phyloP scores from a whole-genome alignment of 208 protist species.

The Wallacemonas collosoma region DNA sequence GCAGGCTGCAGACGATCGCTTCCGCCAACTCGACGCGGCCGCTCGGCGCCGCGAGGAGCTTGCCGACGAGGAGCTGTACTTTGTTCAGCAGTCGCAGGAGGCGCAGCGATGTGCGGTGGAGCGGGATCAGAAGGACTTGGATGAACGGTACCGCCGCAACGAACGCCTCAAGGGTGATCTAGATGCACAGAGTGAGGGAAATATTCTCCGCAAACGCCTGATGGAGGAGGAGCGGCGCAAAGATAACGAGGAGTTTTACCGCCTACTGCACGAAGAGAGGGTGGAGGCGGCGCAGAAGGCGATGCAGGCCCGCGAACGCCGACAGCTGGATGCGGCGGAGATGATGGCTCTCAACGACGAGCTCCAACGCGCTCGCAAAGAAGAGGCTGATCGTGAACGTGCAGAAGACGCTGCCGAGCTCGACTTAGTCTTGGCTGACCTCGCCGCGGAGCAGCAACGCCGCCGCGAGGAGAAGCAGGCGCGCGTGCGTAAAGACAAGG shows the following conservation, averaged over 20 bases:
- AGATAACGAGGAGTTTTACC: slow-evolving; percentile 70
- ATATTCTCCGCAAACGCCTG: slow-evolving; percentile 44
- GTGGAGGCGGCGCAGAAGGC: slow-evolving; percentile 47
- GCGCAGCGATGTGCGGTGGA: slow-evolving; percentile 61
- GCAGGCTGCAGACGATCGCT: slow-evolving; percentile 79
- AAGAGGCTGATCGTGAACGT: slow-evolving; percentile 74
- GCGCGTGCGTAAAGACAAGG: slow-evolving; percentile 28
- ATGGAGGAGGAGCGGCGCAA: slow-evolving; percentile 35
- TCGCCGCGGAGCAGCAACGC: slow-evolving; percentile 54
- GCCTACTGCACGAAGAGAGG: slow-evolving; percentile 72
- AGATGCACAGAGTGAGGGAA: slow-evolving; percentile 74
- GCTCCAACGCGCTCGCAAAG: slow-evolving; percentile 59
- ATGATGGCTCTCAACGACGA: slow-evolving; percentile 76
- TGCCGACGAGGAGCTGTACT: slow-evolving; percentile 60
- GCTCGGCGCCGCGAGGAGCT: slow-evolving; percentile 45
- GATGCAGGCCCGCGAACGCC: slow-evolving; percentile 31
- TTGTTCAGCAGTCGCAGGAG: slow-evolving; percentile 71
- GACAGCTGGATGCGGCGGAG: slow-evolving; percentile 51
- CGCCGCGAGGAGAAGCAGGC: slow-evolving; percentile 41
- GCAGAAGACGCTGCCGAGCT: slow-evolving; percentile 72
- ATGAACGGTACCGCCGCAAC: slow-evolving; percentile 42
- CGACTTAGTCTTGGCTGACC: slow-evolving; percentile 54
- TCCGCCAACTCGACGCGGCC: slow-evolving; percentile 59
- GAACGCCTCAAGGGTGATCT: slow-evolving; percentile 58
- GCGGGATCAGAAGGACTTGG: slow-evolving; percentile 65